phyloP scores from a whole-genome alignment of 2,329 filamentous ascomycete genomes.

The Beauveria varroae region DNA sequence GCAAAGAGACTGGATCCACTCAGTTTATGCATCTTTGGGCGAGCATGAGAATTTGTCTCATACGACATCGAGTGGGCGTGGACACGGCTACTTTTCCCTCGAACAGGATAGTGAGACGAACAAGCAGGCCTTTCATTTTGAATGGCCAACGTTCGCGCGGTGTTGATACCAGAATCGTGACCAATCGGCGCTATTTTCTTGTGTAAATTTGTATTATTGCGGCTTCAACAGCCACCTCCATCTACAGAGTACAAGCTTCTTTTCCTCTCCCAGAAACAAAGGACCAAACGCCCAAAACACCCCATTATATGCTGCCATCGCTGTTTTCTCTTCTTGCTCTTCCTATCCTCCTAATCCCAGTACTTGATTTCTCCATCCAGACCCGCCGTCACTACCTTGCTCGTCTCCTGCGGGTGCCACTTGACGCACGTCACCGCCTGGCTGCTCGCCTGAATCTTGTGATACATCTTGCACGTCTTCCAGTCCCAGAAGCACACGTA shows the following conservation, averaged over 20 bases:
- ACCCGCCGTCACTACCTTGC: constrained; percentile 86
- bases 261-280: background rate
- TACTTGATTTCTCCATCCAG: constrained; percentile 83
- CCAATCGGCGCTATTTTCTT: background rate
- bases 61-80: no score
- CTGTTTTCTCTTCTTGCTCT: background rate
- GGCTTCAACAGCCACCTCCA: background rate
- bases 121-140: constrained; percentile 9
- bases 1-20: no score
- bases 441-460: constrained; percentile 84
- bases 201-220: background rate
- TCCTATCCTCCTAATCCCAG: constrained; percentile 64
- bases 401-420: constrained; percentile 97
- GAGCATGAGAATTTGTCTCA: no score
- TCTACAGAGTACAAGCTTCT: background rate
- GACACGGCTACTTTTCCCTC: background rate
- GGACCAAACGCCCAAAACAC: constrained; percentile 9
- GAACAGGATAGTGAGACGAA: background rate
- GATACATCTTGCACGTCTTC: constrained; percentile 99
- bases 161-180: background rate
- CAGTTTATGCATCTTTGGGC: no score
- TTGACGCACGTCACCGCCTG: constrained; percentile 77
- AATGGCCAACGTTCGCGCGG: constrained; percentile 10
- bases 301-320: background rate
- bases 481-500: constrained; percentile 97